phyloP scores from a whole-genome alignment of 208 protist genomes.

The Herpetomonas samuelpessoai region DNA sequence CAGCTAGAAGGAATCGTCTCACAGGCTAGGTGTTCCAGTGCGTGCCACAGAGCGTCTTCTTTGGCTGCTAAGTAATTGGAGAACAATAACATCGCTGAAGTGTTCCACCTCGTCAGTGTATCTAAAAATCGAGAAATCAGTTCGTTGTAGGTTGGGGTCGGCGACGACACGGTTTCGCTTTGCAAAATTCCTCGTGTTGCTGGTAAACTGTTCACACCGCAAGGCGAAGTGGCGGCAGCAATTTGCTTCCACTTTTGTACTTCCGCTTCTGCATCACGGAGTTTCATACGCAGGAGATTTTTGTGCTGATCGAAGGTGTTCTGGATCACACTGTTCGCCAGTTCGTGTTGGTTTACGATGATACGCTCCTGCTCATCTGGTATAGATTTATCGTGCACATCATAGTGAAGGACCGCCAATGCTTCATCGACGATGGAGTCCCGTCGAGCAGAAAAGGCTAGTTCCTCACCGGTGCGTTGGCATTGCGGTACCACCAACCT shows the following conservation, averaged over 20 bases:
- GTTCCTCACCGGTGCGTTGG: slow-evolving; percentile 12
- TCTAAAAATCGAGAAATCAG: not conserved
- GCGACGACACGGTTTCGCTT: no score
- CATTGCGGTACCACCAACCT: slow-evolving; percentile 15
- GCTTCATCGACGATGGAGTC: slow-evolving; percentile 11
- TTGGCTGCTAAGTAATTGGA: no score
- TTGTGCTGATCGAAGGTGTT: slow-evolving; percentile 26
- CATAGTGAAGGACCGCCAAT: not conserved
- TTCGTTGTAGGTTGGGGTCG: not conserved
- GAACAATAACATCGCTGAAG: no score
- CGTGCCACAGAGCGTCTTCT: no score
- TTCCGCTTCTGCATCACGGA: slow-evolving; percentile 14
- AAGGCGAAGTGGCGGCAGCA: not conserved
- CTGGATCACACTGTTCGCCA: slow-evolving; percentile 17
- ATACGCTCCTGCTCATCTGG: not conserved
- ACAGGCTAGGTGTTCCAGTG: no score
- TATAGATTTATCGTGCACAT: slow-evolving; percentile 1
- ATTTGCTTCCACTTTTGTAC: slow-evolving; percentile 19
- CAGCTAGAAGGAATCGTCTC: no score
- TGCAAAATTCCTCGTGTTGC: not conserved
- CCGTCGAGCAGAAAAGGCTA: slow-evolving; percentile 19
- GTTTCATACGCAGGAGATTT: slow-evolving; percentile 16
- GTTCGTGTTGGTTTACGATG: slow-evolving; percentile 10
- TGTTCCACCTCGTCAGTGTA: no score
- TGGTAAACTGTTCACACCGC: not conserved